A percentile compares a stretch with the other conserved stretches of the same genome.
These are phyloP conservation scores for Barbatosphaeria neglecta DNA, from an alignment of 495 filamentous ascomycete genomes.

Conservation along the genomic window DNA sequence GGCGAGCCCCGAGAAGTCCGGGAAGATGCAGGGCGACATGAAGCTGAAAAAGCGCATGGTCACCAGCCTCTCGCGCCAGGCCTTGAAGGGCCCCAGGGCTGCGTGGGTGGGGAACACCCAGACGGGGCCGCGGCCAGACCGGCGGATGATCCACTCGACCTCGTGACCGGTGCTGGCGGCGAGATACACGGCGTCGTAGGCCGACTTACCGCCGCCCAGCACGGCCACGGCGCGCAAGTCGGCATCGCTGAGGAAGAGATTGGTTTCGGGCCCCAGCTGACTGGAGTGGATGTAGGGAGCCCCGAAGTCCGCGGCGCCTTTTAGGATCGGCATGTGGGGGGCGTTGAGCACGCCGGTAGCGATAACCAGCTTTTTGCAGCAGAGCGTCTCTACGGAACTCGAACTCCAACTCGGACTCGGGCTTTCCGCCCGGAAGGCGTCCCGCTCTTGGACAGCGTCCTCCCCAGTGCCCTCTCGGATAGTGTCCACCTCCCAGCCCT, in stretches of 20 bases:
- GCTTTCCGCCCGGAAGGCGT: not conserved
- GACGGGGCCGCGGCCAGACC: constrained; percentile 54
- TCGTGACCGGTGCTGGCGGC: constrained; percentile 46
- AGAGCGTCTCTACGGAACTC: constrained; percentile 2
- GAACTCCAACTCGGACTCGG: not conserved
- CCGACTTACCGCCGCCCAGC: constrained; percentile 60
- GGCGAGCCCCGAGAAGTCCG: constrained; percentile 11
- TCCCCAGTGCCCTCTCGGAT: no score
- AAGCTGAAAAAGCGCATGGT: constrained; percentile 30
- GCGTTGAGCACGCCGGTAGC: constrained; percentile 60
- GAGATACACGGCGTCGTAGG: constrained; percentile 59
- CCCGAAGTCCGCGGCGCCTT: constrained; percentile 38
- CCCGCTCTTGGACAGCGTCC: no score
- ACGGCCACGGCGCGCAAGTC: constrained; percentile 33
- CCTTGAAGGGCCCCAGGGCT: constrained; percentile 13
- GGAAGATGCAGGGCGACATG: constrained; percentile 12
- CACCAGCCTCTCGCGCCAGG: constrained; percentile 32
- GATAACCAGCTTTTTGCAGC: constrained; percentile 47
- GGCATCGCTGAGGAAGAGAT: constrained; percentile 8
- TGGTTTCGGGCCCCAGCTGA: constrained; percentile 28
- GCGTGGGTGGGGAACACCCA: constrained; percentile 46
- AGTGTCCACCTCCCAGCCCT: constrained; percentile 7
- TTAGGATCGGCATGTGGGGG: constrained; percentile 35
- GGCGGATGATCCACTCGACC: constrained; percentile 63
- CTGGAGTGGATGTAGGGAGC: constrained; percentile 51